Base-by-base conservation (phyloP, 2,329 filamentous ascomycete species). In the Fusarium setosum region DNA sequence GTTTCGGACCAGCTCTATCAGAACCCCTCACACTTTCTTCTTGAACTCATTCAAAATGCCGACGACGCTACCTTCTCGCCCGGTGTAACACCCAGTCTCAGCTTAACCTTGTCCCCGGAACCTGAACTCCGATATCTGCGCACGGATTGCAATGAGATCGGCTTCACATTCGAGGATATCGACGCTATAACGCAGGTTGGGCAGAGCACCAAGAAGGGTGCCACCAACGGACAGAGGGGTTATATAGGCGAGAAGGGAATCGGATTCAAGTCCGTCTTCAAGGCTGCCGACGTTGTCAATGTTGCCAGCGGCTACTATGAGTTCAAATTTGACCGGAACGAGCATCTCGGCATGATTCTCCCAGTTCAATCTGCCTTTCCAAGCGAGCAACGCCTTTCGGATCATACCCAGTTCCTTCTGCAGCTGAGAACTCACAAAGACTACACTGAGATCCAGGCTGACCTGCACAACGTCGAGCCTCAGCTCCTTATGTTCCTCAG, bases 31-130 rank as follows among this genome's bases (percentile, higher is more conserved):
- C 42, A 45, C 8, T 45, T 45, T 5, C 26, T 45, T 11, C 42
- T 45, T 1, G 42, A 45, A 20, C 42, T 45, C 7, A 21, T 45
- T 11, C 42, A 47, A 12, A 47, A 47, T 47, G 42, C 42, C 11
- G 42, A 47, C 17, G 42, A 47, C 9, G 31, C n/a, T 0, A 47
- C 2, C 0, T 47, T 47, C 8, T 32, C 1, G 2, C 18, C 42
- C 10, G 17, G 24, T 3, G 42, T 45, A 1, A 11, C 8, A 4
- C 42, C 42, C 1, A 21, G 5, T 2, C 42, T 45, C 3, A 5
- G 42, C 3, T 2, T 45, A 6, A 45, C 17, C 2, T 32, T 45
- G 17, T 45, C 24, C 8, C 18, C 23, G 0, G 26, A 29, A 20
- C 24, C 12, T 6, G n/a, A 2, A 3, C 4, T 0, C 17, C n/a